Evolutionary conservation across 306 rosid genomes (phyloP).

Genomic region (Quercus gilva): DNA sequence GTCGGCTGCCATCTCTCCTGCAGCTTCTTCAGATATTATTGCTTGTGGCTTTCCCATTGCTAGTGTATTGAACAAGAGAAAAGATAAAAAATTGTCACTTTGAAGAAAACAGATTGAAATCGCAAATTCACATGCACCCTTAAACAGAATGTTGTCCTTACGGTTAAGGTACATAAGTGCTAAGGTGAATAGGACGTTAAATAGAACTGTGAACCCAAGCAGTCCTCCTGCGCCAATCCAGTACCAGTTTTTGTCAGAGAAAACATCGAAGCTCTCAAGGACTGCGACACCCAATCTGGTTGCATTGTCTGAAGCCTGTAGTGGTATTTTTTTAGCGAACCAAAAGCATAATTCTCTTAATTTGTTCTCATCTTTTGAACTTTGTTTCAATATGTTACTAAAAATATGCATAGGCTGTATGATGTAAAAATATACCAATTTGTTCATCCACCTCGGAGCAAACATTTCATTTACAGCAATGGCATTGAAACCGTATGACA

Average conservation of each 20-base stretch:
- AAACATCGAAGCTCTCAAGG: slow-evolving; percentile 47
- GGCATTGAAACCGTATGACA: slow-evolving; percentile 75
- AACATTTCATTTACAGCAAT: slow-evolving; percentile 73
- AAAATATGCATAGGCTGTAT: too few species aligned
- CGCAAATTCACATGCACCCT: neutral
- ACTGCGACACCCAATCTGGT: slow-evolving; percentile 55
- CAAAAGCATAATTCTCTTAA: neutral
- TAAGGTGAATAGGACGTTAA: slow-evolving; percentile 76
- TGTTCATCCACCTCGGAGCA: slow-evolving; percentile 91
- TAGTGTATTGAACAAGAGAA: slow-evolving; percentile 29
- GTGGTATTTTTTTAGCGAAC: neutral
- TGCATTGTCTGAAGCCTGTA: slow-evolving; percentile 50
- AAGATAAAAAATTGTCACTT: slow-evolving; percentile 4
- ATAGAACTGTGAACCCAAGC: slow-evolving; percentile 56
- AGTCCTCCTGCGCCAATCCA: slow-evolving; percentile 85
- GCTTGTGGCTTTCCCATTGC: slow-evolving; percentile 82
- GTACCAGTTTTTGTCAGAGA: slow-evolving; percentile 47
- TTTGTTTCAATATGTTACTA: neutral
- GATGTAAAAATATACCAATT: slow-evolving; percentile 34
- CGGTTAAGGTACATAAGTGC: slow-evolving; percentile 79
- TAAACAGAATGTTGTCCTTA: slow-evolving; percentile 40
- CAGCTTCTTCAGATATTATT: slow-evolving; percentile 70
- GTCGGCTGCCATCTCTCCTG: slow-evolving; percentile 51
- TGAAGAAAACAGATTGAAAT: neutral
- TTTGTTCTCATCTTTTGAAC: neutral